These are phyloP conservation scores for Arthrobotrys conoides DNA, from an alignment of 2,329 filamentous ascomycete genomes.

Conservation along the genomic window DNA sequence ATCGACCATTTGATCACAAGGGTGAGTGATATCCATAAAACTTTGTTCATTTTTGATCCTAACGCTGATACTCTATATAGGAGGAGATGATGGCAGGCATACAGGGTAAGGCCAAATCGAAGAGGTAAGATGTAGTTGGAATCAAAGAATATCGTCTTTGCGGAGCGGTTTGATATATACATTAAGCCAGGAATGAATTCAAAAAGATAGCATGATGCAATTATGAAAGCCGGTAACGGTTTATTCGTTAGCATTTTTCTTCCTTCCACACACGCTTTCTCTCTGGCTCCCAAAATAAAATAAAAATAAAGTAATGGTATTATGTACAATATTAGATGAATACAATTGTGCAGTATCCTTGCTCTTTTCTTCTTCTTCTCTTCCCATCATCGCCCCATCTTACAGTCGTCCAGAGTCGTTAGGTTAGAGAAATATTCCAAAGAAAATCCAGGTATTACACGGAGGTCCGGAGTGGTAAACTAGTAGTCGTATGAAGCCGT, in stretches of 20 bases:
- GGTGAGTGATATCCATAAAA: slow-evolving; percentile 51
- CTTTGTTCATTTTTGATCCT: neutral
- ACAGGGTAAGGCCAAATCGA: slow-evolving; percentile 72
- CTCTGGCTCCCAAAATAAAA: slow-evolving; percentile 21
- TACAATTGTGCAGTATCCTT: slow-evolving; percentile 59
- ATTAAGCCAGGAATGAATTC: slow-evolving; percentile 30
- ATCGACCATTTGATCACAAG: slow-evolving; percentile 99
- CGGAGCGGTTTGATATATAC: slow-evolving; percentile 45
- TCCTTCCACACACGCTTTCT: neutral
- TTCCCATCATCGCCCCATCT: slow-evolving; percentile 31
- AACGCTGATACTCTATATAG: slow-evolving; percentile 64
- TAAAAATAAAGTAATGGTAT: slow-evolving; percentile 45
- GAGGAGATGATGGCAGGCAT: slow-evolving; percentile 99
- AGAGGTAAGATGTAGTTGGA: slow-evolving; percentile 40
- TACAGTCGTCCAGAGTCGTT: slow-evolving; percentile 17
- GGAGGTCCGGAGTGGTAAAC: neutral
- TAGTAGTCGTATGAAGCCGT: neutral
- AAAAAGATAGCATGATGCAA: slow-evolving; percentile 35
- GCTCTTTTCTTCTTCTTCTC: neutral
- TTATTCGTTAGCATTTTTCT: slow-evolving; percentile 7
- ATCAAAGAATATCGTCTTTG: slow-evolving; percentile 27
- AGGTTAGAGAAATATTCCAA: slow-evolving; percentile 1
- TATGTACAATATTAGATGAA: slow-evolving; percentile 60
- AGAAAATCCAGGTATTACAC: neutral
- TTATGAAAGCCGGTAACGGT: slow-evolving; percentile 20